phyloP scores from a whole-genome alignment of 495 filamentous ascomycete species.

The Venustampulla echinocandica region DNA sequence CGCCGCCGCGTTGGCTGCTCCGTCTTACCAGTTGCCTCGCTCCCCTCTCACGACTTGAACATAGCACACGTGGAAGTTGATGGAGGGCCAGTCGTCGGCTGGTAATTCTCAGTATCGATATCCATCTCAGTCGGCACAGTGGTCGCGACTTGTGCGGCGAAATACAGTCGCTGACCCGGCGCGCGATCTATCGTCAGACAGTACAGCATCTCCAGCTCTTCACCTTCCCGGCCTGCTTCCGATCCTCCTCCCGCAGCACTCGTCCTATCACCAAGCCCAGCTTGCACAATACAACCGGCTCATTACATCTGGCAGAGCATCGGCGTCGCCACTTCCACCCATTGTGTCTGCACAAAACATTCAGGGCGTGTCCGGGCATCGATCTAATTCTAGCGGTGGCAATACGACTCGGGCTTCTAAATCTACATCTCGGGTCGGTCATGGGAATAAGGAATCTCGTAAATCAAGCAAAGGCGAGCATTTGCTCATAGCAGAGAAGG shows the following conservation, averaged over 20 bases:
- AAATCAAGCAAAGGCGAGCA: conserved; percentile 44
- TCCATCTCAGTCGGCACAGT: conserved; percentile 23
- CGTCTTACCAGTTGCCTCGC: too few relatives aligned
- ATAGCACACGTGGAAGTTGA: conserved; percentile 24
- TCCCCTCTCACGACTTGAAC: too few relatives aligned
- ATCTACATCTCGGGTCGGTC: conserved; percentile 38
- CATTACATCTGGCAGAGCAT: conserved; percentile 32
- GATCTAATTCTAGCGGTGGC: conserved; percentile 37
- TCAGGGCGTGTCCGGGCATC: conserved; percentile 38
- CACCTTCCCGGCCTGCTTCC: conserved; percentile 36
- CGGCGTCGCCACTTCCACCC: conserved; percentile 35
- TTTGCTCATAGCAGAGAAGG: conserved; percentile 46
- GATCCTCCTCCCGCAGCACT: conserved; percentile 41
- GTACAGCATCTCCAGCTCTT: conserved; percentile 19
- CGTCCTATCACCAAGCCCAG: conserved; percentile 41
- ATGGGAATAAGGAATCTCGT: conserved; percentile 47
- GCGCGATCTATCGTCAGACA: conserved; percentile 10
- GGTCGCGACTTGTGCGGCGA: conserved; percentile 23
- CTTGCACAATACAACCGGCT: conserved; percentile 48
- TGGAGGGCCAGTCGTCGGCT: conserved; percentile 23
- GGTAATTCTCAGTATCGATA: conserved; percentile 26
- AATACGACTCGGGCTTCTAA: conserved; percentile 36
- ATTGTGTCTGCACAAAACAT: conserved; percentile 36
- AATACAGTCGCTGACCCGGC: conserved; percentile 17
- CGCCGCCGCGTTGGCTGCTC: neutral